Percentiles rank a stretch among this genome's conserved stretches.
Evolutionary conservation across 352 stramenopile genomes (phyloP).

Genomic region (Globisporangium splendens): DNA sequence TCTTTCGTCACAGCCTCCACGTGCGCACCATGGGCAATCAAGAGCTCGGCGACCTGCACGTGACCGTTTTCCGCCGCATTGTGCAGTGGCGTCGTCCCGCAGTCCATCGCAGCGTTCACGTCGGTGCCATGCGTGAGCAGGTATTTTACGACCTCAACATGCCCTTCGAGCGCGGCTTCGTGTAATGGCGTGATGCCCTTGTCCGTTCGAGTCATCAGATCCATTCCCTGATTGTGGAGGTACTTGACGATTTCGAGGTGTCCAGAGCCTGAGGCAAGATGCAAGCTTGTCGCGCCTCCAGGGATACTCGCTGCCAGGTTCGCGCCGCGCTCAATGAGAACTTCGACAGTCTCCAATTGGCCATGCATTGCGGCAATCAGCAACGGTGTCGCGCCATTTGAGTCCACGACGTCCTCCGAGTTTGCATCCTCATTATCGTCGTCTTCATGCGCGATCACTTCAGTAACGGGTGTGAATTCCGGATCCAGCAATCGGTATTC

Average conservation of each 20-base stretch:
- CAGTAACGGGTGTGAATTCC: not conserved
- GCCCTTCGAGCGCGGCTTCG: constrained; percentile 40
- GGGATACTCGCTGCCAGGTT: constrained; percentile 40
- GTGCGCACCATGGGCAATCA: constrained; percentile 48
- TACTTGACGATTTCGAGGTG: constrained; percentile 39
- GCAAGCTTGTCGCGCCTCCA: constrained; percentile 37
- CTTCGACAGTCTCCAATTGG: constrained; percentile 51
- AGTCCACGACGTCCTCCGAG: constrained; percentile 14
- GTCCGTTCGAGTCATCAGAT: constrained; percentile 31
- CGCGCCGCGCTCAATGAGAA: constrained; percentile 38
- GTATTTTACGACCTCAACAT: constrained; percentile 35
- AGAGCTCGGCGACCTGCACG: constrained; percentile 41
- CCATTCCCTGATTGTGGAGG: constrained; percentile 35
- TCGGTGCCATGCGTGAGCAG: constrained; percentile 37
- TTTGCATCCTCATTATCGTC: not conserved
- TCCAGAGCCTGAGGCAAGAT: constrained; percentile 46
- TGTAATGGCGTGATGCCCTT: constrained; percentile 48
- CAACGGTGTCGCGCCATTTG: constrained; percentile 46
- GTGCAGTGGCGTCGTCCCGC: constrained; percentile 50
- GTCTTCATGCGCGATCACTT: not conserved
- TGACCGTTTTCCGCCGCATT: constrained; percentile 49
- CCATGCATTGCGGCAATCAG: constrained; percentile 59
- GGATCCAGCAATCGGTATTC: constrained; percentile 2
- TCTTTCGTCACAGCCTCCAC: constrained; percentile 57
- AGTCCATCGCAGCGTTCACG: constrained; percentile 45